phyloP scores from a whole-genome alignment of 2,329 filamentous ascomycete genomes.

The Exserohilum turcica region DNA sequence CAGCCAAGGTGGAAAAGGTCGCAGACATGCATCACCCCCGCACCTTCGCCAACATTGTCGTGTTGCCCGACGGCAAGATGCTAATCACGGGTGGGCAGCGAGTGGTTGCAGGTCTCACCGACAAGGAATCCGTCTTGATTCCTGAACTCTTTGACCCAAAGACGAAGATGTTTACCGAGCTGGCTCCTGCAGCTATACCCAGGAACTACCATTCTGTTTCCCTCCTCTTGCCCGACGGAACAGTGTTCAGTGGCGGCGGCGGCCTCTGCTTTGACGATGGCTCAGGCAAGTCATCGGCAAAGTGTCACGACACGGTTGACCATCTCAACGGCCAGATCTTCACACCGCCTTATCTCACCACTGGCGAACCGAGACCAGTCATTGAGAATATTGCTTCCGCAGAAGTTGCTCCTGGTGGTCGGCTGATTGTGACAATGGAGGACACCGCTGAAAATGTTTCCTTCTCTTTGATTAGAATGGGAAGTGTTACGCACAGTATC shows the following conservation, averaged over 20 bases:
- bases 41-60: slow-evolving; percentile 27
- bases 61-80: slow-evolving; percentile 32
- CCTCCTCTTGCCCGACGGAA: slow-evolving; percentile 29
- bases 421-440: slow-evolving; percentile 17
- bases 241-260: slow-evolving; percentile 27
- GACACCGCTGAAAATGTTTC: slow-evolving; percentile 12
- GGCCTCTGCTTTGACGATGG: slow-evolving; percentile 25
- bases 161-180: slow-evolving; percentile 21
- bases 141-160: slow-evolving; percentile 29
- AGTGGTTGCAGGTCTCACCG: slow-evolving; percentile 19
- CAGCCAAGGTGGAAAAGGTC: slow-evolving; percentile 14
- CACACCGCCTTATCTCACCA: slow-evolving; percentile 60
- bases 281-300: slow-evolving; percentile 33
- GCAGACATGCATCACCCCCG: slow-evolving; percentile 21
- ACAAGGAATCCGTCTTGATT: slow-evolving; percentile 19
- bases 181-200: slow-evolving; percentile 20
- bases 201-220: slow-evolving; percentile 32
- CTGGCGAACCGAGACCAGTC: slow-evolving; percentile 17
- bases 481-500: slow-evolving; percentile 29
- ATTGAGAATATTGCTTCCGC: slow-evolving; percentile 14
- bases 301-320: slow-evolving; percentile 56
- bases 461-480: slow-evolving; percentile 27
- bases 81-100: slow-evolving; percentile 30
- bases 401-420: slow-evolving; percentile 16
- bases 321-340: slow-evolving; percentile 58